Conservation (phyloP, 2,329 filamentous ascomycete genomes). For the Fusarium sulawesiense region DNA sequence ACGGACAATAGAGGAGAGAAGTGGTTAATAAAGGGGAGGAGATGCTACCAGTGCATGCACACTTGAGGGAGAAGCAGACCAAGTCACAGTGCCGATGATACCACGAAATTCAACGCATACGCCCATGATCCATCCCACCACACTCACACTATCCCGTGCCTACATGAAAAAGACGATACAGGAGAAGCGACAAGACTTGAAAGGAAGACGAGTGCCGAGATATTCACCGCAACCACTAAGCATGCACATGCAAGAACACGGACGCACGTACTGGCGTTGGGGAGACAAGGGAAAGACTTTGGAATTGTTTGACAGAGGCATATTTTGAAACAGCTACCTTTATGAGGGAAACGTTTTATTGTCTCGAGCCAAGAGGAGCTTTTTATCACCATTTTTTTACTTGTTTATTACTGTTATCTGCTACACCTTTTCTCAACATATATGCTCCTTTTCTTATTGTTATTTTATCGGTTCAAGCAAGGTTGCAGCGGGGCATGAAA, state of each 20-base stretch:
- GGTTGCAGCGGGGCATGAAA: conserved; percentile 43
- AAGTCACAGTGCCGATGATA: conserved; percentile 47
- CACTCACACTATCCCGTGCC: conserved; percentile 28
- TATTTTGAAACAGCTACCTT: conserved; percentile 7
- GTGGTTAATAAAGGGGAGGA: conserved; percentile 49
- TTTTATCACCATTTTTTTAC: neutral
- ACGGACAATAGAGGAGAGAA: conserved; percentile 51
- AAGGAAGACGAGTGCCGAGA: conserved; percentile 14
- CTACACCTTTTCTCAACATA: conserved; percentile 28
- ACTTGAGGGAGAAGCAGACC: conserved; percentile 37
- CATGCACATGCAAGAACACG: conserved; percentile 34
- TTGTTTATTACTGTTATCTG: conserved; percentile 7
- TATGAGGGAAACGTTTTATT: conserved; percentile 3
- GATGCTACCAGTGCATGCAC: conserved; percentile 36
- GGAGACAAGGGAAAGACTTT: conserved; percentile 41
- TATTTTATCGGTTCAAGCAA: conserved; percentile 20
- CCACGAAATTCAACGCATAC: conserved; percentile 51
- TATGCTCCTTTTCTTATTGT: conserved; percentile 24
- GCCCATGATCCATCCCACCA: conserved; percentile 36
- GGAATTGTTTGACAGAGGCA: conserved; percentile 21
- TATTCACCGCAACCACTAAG: conserved; percentile 19
- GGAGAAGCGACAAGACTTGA: conserved; percentile 26
- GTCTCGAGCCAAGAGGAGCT: conserved; percentile 26
- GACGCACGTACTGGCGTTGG: conserved; percentile 48
- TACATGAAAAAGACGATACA: conserved; percentile 31